Conservation (phyloP, 208 protist genomes). For the Trichomonas gallinae region DNA sequence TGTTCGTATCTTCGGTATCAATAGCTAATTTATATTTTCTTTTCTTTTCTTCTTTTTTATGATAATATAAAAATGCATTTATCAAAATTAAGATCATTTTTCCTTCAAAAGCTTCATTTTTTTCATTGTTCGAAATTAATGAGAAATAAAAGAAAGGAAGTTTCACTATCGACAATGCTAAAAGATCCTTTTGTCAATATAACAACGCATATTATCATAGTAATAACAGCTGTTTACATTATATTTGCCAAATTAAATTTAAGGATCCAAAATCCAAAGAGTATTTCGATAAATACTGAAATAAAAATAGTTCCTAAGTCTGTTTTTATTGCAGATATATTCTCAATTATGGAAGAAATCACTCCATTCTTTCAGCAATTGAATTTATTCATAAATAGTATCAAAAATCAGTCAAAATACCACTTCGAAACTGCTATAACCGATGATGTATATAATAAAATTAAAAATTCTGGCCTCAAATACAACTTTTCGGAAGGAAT, state of each 20-base stretch:
- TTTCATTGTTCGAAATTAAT: neutral
- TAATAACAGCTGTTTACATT: neutral
- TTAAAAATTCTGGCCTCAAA: neutral
- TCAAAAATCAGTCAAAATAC: neutral
- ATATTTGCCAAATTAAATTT: neutral
- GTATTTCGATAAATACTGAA: neutral
- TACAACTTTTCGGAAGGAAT: neutral
- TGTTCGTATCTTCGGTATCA: conserved; percentile 31
- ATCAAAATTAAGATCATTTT: neutral
- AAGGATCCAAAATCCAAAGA: neutral
- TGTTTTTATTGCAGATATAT: neutral
- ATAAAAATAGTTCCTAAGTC: neutral
- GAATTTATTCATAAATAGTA: neutral
- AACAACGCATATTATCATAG: neutral
- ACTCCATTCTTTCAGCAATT: neutral
- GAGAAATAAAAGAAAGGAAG: neutral
- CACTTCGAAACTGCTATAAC: neutral
- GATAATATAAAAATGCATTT: neutral
- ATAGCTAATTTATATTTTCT: neutral
- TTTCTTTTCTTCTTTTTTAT: neutral
- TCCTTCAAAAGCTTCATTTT: neutral
- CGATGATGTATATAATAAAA: neutral
- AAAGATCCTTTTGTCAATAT: neutral
- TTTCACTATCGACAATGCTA: neutral
- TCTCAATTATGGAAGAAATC: neutral